These are phyloP conservation scores for Logfia minima DNA, from an alignment of 129 eudicot species.

Conservation along the genomic window DNA sequence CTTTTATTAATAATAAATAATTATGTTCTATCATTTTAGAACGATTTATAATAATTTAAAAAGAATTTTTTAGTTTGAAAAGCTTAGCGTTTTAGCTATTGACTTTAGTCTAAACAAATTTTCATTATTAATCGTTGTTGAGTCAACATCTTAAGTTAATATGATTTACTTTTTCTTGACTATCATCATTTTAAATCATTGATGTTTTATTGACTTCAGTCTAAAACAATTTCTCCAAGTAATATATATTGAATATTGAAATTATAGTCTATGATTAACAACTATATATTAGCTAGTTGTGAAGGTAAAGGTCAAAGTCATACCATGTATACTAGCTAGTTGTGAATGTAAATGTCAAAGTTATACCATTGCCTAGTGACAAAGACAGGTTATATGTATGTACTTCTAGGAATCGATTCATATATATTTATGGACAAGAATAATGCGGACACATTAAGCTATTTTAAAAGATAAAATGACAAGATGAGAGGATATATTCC, in stretches of 20 bases:
- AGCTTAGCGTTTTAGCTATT: not conserved
- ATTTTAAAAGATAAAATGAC: conserved; percentile 15
- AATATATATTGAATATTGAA: too few relatives aligned
- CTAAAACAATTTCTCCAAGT: not conserved
- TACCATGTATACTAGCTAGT: too few relatives aligned
- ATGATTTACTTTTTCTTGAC: not conserved
- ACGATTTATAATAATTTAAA: not conserved
- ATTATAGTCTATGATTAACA: too few relatives aligned
- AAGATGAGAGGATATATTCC: conserved; percentile 27
- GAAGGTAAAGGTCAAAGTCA: not conserved
- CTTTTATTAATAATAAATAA: not conserved
- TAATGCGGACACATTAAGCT: conserved; percentile 32
- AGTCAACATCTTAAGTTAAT: not conserved
- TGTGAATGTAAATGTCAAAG: not conserved
- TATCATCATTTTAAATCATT: conserved; percentile 13
- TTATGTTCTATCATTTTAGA: not conserved
- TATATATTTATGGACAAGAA: conserved; percentile 28
- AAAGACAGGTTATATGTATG: not conserved
- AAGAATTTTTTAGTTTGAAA: not conserved
- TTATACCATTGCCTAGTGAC: not conserved
- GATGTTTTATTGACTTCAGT: conserved; percentile 19
- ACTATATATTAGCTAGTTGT: too few relatives aligned
- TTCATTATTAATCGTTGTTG: not conserved
- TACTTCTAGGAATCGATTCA: not conserved
- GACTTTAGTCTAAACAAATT: conserved; percentile 8